These are phyloP conservation scores for Cordyceps cicadae DNA, from an alignment of 2,329 filamentous ascomycete species.

Conservation along the genomic window DNA sequence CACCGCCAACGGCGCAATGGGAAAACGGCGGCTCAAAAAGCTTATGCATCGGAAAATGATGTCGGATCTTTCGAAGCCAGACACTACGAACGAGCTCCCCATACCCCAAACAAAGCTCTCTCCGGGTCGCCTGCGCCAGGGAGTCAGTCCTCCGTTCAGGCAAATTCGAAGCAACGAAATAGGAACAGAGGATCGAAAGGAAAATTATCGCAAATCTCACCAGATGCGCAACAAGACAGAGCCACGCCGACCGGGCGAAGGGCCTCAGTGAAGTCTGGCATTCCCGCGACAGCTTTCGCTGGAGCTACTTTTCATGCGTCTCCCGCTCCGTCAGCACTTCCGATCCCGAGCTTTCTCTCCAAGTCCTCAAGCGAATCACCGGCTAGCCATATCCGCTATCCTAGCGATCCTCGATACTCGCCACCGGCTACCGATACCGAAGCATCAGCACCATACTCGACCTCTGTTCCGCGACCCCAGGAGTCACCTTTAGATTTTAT, in stretches of 20 bases:
- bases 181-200: constrained; percentile 24
- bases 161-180: constrained; percentile 21
- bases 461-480: constrained; percentile 27
- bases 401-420: constrained; percentile 33
- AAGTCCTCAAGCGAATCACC: constrained; percentile 65
- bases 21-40: constrained; percentile 38
- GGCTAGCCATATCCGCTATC: constrained; percentile 27
- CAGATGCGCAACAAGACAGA: constrained; percentile 31
- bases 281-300: constrained; percentile 61
- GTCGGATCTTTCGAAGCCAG: constrained; percentile 23
- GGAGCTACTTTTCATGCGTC: constrained; percentile 93
- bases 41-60: constrained; percentile 54
- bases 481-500: constrained; percentile 83
- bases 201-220: constrained; percentile 26
- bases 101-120: constrained; percentile 40
- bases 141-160: constrained; percentile 18
- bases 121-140: constrained; percentile 27
- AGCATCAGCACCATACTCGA: constrained; percentile 36
- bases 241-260: constrained; percentile 36
- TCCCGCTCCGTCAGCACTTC: constrained; percentile 80
- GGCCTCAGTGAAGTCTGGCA: constrained; percentile 35
- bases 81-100: constrained; percentile 27
- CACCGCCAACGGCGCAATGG: constrained; percentile 32
- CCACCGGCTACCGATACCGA: constrained; percentile 46
- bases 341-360: constrained; percentile 78